Evolutionary conservation across 2,329 filamentous ascomycete species (phyloP).

Genomic region (Ophiosphaerella korrae): DNA sequence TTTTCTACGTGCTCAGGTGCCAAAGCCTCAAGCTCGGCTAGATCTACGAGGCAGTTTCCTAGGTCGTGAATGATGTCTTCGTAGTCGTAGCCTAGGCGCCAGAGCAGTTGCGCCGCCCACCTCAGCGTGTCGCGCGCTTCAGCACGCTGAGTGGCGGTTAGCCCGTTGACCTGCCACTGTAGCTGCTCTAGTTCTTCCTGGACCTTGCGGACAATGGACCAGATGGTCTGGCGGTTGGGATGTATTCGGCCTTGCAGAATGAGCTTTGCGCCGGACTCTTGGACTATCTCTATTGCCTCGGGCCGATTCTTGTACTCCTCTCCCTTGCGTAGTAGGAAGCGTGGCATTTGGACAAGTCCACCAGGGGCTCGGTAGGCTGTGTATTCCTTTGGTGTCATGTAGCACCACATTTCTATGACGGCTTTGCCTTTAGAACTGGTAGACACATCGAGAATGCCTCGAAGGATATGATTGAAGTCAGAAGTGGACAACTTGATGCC

Average conservation of each 20-base stretch:
- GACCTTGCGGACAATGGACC: constrained; percentile 39
- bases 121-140: constrained; percentile 34
- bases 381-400: constrained; percentile 23
- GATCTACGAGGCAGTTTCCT: constrained; percentile 33
- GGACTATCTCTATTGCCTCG: constrained; percentile 35
- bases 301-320: constrained; percentile 32
- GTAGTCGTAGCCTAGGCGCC: constrained; percentile 39
- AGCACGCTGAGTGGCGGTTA: constrained; percentile 16
- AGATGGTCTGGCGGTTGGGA: constrained; percentile 41
- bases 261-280: constrained; percentile 34
- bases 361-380: constrained; percentile 38
- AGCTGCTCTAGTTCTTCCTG: constrained; percentile 37
- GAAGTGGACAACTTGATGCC: constrained; percentile 34
- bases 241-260: constrained; percentile 36
- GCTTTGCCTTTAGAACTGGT: constrained; percentile 55
- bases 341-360: constrained; percentile 40
- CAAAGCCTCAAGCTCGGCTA: constrained; percentile 39
- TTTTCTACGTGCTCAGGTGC: constrained; percentile 14
- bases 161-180: constrained; percentile 14
- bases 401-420: constrained; percentile 56
- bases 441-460: constrained; percentile 58
- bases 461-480: constrained; percentile 60
- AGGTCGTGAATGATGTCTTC: constrained; percentile 40
- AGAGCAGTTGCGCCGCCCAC: constrained; percentile 39
- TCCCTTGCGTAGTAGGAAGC: constrained; percentile 26